Evolutionary conservation across 805 yeast genomes (phyloP), one percentile per base, ranked within the genome.

Genomic region (Wickerhamiella parazyma): DNA sequence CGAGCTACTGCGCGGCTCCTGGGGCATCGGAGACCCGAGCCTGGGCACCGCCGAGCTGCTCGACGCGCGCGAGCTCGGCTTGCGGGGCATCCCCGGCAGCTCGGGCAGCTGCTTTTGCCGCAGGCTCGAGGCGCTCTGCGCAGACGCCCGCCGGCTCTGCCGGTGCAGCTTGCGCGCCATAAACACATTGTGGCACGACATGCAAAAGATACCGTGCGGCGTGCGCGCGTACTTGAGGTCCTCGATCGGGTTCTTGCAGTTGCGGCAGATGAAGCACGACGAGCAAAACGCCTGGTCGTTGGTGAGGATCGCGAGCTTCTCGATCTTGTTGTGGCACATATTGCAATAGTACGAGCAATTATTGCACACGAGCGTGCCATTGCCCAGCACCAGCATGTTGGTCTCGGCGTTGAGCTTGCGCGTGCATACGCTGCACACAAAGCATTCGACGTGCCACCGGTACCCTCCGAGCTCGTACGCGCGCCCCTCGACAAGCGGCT

Each of bases 231-330:
- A 91, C 51, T 86, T 71, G 51, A 87, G 66, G 62, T 89, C 94
- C 56, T 81, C 93, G 48, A 89, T 89, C 46, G 79, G 78, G 48
- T 73, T 73, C 58, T 80, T 78, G 65, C 98, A 89, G 52, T 83
- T 78, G 41, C 89, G 75, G 61, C 98, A 89, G 54, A 76, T 76
- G 65, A 89, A 91, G 61, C 98, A 89, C 40, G 71, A 69, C 7
- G 93, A 75, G 60, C 97, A 91, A 60, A 84, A 91, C 2, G 97
- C 95, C 58, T 83, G 89, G 52, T 91, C 93, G 20, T 95, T 95
- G 1, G 97, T 86, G 26, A 89, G 68, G 24, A 91, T 87, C 11
- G 98, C 97, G 66, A 85, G 69, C 59, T 89, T 95, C 52, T 82
- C 89, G 49, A 89, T 91, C 59, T 84, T 82, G 56, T 79, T 80